These are phyloP conservation scores for Chlamydomonas sp. DNA, from an alignment of 139 green algal species.

Conservation along the genomic window DNA sequence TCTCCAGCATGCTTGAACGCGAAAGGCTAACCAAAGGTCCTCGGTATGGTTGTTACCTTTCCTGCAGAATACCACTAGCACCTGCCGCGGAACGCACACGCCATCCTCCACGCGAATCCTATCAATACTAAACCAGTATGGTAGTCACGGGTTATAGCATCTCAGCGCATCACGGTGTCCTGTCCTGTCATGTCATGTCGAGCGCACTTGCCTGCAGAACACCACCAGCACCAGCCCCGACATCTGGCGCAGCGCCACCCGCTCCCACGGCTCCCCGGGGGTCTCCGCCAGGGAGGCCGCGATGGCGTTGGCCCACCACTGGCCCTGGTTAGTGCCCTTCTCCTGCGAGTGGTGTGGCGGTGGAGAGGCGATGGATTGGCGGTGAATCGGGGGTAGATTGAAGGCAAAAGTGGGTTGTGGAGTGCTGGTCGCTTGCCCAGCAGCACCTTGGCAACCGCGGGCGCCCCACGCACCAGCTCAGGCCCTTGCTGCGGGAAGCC, in stretches of 20 bases:
- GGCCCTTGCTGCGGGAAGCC: no score
- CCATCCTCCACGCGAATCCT: no score
- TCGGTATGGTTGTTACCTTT: no score
- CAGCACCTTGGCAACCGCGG: no score
- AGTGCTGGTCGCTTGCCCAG: no score
- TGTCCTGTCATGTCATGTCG: conserved; percentile 31
- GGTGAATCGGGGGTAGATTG: background rate
- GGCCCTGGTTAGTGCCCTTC: conserved; percentile 80
- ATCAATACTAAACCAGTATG: no score
- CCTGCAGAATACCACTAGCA: no score
- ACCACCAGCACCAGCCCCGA: conserved; percentile 84
- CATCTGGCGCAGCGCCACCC: conserved; percentile 86
- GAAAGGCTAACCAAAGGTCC: no score
- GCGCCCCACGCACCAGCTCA: no score
- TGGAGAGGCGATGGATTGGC: background rate
- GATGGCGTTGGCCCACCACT: conserved; percentile 72
- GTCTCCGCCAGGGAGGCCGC: conserved; percentile 46
- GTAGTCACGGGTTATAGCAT: no score
- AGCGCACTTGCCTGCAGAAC: conserved; percentile 51
- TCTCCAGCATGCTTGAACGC: no score
- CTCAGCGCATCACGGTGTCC: background rate
- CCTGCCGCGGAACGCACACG: no score
- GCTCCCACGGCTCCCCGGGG: conserved; percentile 45
- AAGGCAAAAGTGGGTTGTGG: background rate
- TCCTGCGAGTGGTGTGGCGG: conserved; percentile 45